Evolutionary conservation across 352 stramenopile species (phyloP), one percentile per base, ranked within the genome.

Genomic region (Plasmopara viticola): DNA sequence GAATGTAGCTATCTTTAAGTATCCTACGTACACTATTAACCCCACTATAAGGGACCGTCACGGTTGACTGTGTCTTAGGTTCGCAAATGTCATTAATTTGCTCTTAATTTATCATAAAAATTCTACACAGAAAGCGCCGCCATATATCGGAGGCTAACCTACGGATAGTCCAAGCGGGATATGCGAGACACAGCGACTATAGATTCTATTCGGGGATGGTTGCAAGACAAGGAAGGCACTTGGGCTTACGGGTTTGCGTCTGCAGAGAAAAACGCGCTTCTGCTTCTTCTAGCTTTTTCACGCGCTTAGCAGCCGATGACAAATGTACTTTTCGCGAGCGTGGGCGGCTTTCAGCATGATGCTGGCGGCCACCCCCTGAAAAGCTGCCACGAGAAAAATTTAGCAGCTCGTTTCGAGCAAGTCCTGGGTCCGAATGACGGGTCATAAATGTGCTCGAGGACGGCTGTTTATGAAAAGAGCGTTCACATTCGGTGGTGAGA

Each of bases 261-360:
- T 72, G 56, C 49, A 69, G 40, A 39, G 58, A 72, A 51, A 89
- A 88, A 14, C 78, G 74, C 12, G 80, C 80, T 53, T 91, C 81
- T 38, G 85, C 68, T 44, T 91, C 81, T 47, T 91, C 81, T n/a
- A 89, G 71, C 48, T 72, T 84, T 62, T 91, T 89, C 9, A 89
- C 74, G 44, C 81, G 81, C 71, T 91, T 91, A 42, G 81, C 81
- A 9, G 78, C 81, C 12, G 81, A 89, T 28, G 81, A 91, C 52
- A 89, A 62, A 47, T 91, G 78, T 49, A 91, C 74, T 18, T 83
- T 83, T 18, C 81, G 78, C 17, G 56, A 69, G 49, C 78, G 78
- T 8, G 52, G 56, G 46, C 78, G 72, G 10, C 53, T 53, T 42
- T 89, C 81, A 9, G 68, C 66, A 7, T 74, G 67, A 15, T 64